Evolutionary conservation across 495 filamentous ascomycete species (phyloP).

Genomic region (Amniculicola lignicola): DNA sequence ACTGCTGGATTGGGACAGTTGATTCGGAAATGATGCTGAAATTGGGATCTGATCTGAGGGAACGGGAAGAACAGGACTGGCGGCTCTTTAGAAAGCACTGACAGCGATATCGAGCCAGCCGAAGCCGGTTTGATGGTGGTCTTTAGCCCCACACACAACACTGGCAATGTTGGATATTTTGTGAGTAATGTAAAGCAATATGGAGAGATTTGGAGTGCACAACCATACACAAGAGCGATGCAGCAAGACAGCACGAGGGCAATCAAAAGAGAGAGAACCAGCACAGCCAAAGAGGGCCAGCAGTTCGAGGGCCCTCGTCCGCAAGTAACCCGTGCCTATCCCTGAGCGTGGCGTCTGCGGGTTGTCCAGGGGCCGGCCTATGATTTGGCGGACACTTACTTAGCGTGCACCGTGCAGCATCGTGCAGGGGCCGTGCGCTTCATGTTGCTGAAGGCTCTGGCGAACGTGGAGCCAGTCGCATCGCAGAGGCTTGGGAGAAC

Average conservation of each 20-base stretch:
- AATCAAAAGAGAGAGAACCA: slow-evolving; percentile 3
- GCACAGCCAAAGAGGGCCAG: slow-evolving; percentile 7
- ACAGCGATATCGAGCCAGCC: slow-evolving; percentile 5
- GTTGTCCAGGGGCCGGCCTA: not conserved
- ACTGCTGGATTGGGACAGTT: slow-evolving; percentile 12
- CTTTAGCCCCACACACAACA: slow-evolving; percentile 23
- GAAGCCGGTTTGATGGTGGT: slow-evolving; percentile 14
- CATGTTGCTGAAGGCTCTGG: slow-evolving; percentile 10
- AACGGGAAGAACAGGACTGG: slow-evolving; percentile 7
- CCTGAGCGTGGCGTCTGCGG: slow-evolving; percentile 25
- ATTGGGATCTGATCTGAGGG: slow-evolving; percentile 24
- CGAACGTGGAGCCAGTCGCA: slow-evolving; percentile 21
- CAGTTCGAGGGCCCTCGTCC: slow-evolving; percentile 12
- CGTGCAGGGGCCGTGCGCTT: slow-evolving; percentile 13
- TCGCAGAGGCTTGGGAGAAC: not conserved
- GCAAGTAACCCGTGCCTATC: slow-evolving; percentile 31
- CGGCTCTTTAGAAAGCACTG: slow-evolving; percentile 9
- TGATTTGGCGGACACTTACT: slow-evolving; percentile 18
- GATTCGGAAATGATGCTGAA: slow-evolving; percentile 26
- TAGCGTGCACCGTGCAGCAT: slow-evolving; percentile 18
- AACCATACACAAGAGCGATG: slow-evolving; percentile 1
- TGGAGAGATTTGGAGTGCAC: slow-evolving; percentile 7
- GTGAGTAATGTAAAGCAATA: slow-evolving; percentile 22
- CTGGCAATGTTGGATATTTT: slow-evolving; percentile 19
- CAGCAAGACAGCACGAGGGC: slow-evolving; percentile 5